phyloP scores from a whole-genome alignment of 2,329 filamentous ascomycete genomes.

The Fusarium chlamydosporum region DNA sequence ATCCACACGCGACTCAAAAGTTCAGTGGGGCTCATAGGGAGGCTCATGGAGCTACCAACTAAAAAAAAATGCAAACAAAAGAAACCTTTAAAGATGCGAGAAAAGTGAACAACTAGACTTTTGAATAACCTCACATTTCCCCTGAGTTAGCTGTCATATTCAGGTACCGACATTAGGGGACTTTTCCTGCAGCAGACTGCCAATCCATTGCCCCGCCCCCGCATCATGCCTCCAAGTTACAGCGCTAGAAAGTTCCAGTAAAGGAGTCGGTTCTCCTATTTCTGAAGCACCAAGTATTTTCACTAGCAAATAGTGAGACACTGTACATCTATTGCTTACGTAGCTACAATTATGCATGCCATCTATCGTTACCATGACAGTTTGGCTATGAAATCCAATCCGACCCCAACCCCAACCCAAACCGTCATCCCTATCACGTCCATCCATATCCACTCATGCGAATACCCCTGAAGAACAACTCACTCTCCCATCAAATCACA shows the following conservation, averaged over 20 bases:
- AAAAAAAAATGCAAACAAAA: background rate
- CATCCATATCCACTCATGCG: slow-evolving; percentile 32
- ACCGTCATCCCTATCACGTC: slow-evolving; percentile 10
- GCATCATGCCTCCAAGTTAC: slow-evolving; percentile 40
- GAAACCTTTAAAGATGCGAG: background rate
- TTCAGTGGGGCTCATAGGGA: background rate
- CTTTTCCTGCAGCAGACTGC: slow-evolving; percentile 15
- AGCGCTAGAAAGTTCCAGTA: slow-evolving; percentile 40
- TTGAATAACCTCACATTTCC: background rate
- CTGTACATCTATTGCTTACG: slow-evolving; percentile 36
- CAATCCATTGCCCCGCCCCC: slow-evolving; percentile 46
- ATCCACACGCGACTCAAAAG: background rate
- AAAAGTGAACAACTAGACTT: background rate
- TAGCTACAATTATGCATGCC: slow-evolving; percentile 28
- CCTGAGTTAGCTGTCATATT: slow-evolving; percentile 20
- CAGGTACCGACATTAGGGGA: slow-evolving; percentile 22
- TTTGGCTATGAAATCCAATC: slow-evolving; percentile 18
- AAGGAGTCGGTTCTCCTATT: slow-evolving; percentile 46
- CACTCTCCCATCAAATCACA: slow-evolving; percentile 9
- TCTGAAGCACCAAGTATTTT: slow-evolving; percentile 14
- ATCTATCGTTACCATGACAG: slow-evolving; percentile 22
- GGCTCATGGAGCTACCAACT: background rate
- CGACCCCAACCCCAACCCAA: slow-evolving; percentile 4
- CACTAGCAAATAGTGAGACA: slow-evolving; percentile 2
- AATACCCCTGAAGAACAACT: slow-evolving; percentile 29